phyloP scores from a whole-genome alignment of 495 filamentous ascomycete species.

The Penicillium longicatenatum region DNA sequence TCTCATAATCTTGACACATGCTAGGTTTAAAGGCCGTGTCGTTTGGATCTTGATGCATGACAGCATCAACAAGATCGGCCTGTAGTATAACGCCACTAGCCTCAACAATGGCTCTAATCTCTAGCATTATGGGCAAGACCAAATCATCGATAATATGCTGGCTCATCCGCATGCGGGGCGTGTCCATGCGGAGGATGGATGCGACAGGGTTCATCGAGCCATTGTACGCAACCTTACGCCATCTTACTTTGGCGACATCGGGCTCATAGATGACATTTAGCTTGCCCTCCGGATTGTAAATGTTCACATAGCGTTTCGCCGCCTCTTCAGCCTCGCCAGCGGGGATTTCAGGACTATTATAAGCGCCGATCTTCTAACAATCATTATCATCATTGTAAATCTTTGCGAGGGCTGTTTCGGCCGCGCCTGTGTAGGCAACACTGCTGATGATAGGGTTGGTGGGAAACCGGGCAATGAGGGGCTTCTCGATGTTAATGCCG shows the following conservation, averaged over 20 bases:
- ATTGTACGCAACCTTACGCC: slow-evolving; percentile 41
- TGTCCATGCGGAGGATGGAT: slow-evolving; percentile 19
- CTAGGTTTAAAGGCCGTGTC: slow-evolving; percentile 46
- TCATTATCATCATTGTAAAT: slow-evolving; percentile 21
- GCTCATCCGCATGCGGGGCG: slow-evolving; percentile 9
- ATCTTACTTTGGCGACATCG: slow-evolving; percentile 43
- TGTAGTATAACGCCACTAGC: slow-evolving; percentile 34
- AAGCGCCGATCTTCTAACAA: slow-evolving; percentile 45
- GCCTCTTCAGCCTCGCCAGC: slow-evolving; percentile 17
- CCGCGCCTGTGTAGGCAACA: slow-evolving; percentile 52
- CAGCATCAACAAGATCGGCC: slow-evolving; percentile 32
- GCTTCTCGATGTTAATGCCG: slow-evolving; percentile 63
- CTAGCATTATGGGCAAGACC: slow-evolving; percentile 18
- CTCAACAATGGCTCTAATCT: slow-evolving; percentile 16
- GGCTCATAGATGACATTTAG: slow-evolving; percentile 25
- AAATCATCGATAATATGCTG: slow-evolving; percentile 13
- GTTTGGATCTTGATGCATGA: slow-evolving; percentile 38
- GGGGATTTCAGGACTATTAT: slow-evolving; percentile 34
- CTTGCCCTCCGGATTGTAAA: slow-evolving; percentile 40
- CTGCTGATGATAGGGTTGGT: slow-evolving; percentile 53
- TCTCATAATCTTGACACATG: slow-evolving; percentile 48
- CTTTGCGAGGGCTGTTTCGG: slow-evolving; percentile 8
- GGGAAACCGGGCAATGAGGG: slow-evolving; percentile 52
- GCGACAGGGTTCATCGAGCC: slow-evolving; percentile 16
- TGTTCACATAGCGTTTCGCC: slow-evolving; percentile 38